Evolutionary conservation across 331 rosid species (phyloP).

Genomic region (Saraca asoca): DNA sequence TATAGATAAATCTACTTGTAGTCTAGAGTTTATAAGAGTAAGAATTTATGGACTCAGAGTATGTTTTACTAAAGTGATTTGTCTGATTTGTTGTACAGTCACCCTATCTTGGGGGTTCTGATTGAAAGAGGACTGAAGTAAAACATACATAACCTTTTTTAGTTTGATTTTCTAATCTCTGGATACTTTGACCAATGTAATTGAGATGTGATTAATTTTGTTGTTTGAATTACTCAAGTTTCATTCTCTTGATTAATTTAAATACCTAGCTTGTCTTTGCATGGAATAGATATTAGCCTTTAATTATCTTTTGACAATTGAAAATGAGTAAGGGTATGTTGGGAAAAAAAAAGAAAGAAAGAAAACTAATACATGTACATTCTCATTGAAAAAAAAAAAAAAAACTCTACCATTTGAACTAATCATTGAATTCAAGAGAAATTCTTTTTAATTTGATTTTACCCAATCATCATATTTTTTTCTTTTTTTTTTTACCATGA

Average conservation of each 20-base stretch:
- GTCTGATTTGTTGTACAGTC: conserved; percentile 16
- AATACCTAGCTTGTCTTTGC: neutral
- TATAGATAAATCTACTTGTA: conserved; percentile 59
- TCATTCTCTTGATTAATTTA: conserved; percentile 17
- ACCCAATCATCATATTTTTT: too few species aligned
- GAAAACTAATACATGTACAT: too few species aligned
- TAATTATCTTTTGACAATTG: neutral
- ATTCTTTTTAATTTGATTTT: too few species aligned
- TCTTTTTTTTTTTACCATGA: too few species aligned
- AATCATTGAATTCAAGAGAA: too few species aligned
- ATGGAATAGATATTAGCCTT: conserved; percentile 17
- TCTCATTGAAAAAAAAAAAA: too few species aligned
- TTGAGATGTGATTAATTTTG: too few species aligned
- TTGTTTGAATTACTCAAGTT: neutral
- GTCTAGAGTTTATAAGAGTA: conserved; percentile 87
- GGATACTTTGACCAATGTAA: conserved; percentile 1
- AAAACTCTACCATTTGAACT: too few species aligned
- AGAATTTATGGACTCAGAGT: conserved; percentile 61
- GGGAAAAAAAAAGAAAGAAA: too few species aligned
- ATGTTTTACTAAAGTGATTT: neutral
- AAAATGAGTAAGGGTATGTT: too few species aligned
- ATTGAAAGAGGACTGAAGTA: neutral
- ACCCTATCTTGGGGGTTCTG: too few species aligned
- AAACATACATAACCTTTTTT: neutral
- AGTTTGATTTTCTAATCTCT: neutral